Evolutionary conservation across 169 alveolate species (phyloP).

Genomic region (Cryptosporidium muris): DNA sequence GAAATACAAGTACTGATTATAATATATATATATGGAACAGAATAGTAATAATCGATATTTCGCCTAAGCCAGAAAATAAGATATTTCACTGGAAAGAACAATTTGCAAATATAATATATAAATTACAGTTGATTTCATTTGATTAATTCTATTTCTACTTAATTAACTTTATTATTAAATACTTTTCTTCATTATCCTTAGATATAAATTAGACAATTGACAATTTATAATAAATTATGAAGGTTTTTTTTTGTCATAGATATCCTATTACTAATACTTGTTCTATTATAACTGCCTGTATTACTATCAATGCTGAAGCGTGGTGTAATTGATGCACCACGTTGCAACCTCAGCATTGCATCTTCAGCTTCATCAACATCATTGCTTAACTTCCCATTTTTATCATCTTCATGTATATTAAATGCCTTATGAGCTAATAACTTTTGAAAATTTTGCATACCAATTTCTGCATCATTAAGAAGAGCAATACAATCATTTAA

Average conservation of each 20-base stretch:
- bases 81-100: conserved; percentile 19
- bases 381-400: conserved; percentile 2
- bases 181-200: neutral
- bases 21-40: neutral
- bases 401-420: conserved; percentile 25
- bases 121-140: neutral
- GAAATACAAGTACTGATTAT: neutral
- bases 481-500: conserved; percentile 61
- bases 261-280: conserved; percentile 36
- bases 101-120: conserved; percentile 3
- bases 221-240: neutral
- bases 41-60: conserved; percentile 24
- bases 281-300: conserved; percentile 11
- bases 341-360: conserved; percentile 30
- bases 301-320: conserved; percentile 35
- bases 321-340: conserved; percentile 53
- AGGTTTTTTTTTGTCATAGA: neutral
- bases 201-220: neutral
- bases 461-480: conserved; percentile 60
- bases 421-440: conserved; percentile 55
- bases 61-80: conserved; percentile 31
- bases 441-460: conserved; percentile 69
- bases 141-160: neutral
- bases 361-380: conserved; percentile 41
- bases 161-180: neutral